phyloP scores from a whole-genome alignment of 1,284 basidiomycete species.

The Fomitopsis palustris region DNA sequence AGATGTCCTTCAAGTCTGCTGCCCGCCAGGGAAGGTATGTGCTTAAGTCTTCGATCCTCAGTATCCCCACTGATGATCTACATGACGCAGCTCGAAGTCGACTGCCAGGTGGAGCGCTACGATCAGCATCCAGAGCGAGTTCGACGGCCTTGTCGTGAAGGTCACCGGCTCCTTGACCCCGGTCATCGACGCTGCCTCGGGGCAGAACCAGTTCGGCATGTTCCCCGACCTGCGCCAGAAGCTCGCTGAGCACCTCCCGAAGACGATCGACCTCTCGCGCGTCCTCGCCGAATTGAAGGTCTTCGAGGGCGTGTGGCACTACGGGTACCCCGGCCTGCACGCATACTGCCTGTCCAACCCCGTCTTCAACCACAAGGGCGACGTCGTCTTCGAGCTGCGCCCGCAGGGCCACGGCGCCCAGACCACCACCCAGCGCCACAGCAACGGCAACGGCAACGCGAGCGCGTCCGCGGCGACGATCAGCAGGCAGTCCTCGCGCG shows the following conservation, averaged over 20 bases:
- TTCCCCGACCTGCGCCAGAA: slow-evolving; percentile 16
- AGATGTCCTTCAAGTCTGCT: slow-evolving; percentile 19
- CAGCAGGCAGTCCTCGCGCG: not conserved
- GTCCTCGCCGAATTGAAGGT: slow-evolving; percentile 23
- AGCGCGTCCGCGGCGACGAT: not conserved
- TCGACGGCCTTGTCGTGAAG: slow-evolving; percentile 17
- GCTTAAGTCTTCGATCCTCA: not conserved
- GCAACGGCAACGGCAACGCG: not conserved
- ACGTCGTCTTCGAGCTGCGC: slow-evolving; percentile 31
- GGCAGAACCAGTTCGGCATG: not conserved
- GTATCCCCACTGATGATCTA: not conserved
- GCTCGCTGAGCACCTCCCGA: slow-evolving; percentile 20
- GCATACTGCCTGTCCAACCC: slow-evolving; percentile 28
- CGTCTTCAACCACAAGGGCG: slow-evolving; percentile 29
- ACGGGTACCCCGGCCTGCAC: slow-evolving; percentile 23
- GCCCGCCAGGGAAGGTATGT: slow-evolving; percentile 20
- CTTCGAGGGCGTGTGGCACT: slow-evolving; percentile 30
- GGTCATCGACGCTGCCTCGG: slow-evolving; percentile 9
- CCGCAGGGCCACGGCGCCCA: slow-evolving; percentile 7
- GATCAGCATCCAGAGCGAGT: slow-evolving; percentile 15
- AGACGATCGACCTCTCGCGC: slow-evolving; percentile 19
- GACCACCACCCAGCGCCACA: not conserved
- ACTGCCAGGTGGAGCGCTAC: slow-evolving; percentile 20
- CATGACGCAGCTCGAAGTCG: slow-evolving; percentile 16
- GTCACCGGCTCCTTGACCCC: slow-evolving; percentile 16